Evolutionary conservation across 2,329 filamentous ascomycete genomes (phyloP).

Genomic region (Tolypocladium endophyticum): DNA sequence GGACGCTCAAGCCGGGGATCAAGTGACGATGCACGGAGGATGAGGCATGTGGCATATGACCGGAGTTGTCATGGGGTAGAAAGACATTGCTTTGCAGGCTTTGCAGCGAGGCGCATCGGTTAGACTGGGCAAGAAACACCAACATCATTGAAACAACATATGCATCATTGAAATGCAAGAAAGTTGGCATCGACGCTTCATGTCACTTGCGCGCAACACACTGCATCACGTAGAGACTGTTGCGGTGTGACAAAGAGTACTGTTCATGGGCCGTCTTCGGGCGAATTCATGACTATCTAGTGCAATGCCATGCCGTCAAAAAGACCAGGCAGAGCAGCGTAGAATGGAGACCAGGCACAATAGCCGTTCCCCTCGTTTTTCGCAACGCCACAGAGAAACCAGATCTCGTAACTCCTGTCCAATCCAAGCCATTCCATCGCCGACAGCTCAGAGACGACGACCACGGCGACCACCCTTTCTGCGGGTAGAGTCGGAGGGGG

Average conservation of each 20-base stretch:
- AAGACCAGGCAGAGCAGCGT: slow-evolving; percentile 31
- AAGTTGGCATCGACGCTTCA: neutral
- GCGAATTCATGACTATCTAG: slow-evolving; percentile 33
- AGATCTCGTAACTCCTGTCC: slow-evolving; percentile 31
- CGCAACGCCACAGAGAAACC: slow-evolving; percentile 53
- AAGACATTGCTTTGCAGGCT: neutral
- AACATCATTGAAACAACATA: neutral
- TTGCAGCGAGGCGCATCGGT: neutral
- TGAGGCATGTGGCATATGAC: neutral
- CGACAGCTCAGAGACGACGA: slow-evolving; percentile 83
- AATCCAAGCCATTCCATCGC: slow-evolving; percentile 15
- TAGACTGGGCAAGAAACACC: neutral
- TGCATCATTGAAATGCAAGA: neutral
- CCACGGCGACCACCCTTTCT: slow-evolving; percentile 99
- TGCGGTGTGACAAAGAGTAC: slow-evolving; percentile 19
- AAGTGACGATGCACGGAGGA: slow-evolving; percentile 8
- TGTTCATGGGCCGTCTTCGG: slow-evolving; percentile 32
- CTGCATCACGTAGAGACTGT: slow-evolving; percentile 2
- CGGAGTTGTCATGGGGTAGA: neutral
- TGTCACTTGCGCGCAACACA: neutral
- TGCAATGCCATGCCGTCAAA: slow-evolving; percentile 13
- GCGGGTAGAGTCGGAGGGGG: slow-evolving; percentile 97
- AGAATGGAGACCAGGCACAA: slow-evolving; percentile 53
- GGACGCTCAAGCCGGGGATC: slow-evolving; percentile 33
- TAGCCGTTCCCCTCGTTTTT: slow-evolving; percentile 65